A percentile compares a stretch with the other conserved stretches of the same genome.
phyloP scores from a whole-genome alignment of 2,329 filamentous ascomycete species.

The Magnaporthiopsis poae region DNA sequence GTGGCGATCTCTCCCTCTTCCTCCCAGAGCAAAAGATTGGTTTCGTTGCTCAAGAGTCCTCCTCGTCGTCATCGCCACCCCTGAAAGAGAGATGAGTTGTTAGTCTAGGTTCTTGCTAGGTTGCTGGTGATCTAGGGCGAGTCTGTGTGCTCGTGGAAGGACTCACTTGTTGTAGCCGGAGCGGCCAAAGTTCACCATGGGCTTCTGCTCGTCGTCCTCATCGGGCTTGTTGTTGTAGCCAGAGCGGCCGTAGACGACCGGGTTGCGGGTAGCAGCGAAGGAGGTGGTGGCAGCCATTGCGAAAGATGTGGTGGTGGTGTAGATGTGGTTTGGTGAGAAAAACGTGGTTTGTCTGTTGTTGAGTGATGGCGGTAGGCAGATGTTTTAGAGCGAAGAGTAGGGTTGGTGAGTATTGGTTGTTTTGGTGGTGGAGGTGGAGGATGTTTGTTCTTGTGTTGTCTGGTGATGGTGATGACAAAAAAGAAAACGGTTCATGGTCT shows the following conservation, averaged over 20 bases:
- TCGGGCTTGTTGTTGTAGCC: slow-evolving; percentile 32
- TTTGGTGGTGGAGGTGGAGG: slow-evolving; percentile 5
- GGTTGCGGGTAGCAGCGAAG: slow-evolving; percentile 25
- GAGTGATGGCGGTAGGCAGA: background rate
- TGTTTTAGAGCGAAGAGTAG: background rate
- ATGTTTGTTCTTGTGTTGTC: slow-evolving; percentile 3
- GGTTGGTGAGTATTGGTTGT: slow-evolving; percentile 6
- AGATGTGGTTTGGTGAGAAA: slow-evolving; percentile 4
- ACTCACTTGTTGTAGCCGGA: slow-evolving; percentile 36
- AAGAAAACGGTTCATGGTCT: background rate
- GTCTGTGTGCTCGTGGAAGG: too few species aligned
- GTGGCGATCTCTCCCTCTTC: background rate
- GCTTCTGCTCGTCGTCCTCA: slow-evolving; percentile 22
- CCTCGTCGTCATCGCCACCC: slow-evolving; percentile 24
- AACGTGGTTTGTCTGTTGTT: background rate
- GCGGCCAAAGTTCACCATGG: slow-evolving; percentile 27
- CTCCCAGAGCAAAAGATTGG: background rate
- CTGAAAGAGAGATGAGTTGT: slow-evolving; percentile 9
- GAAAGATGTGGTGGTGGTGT: slow-evolving; percentile 15
- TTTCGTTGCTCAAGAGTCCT: slow-evolving; percentile 17
- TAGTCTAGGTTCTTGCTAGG: background rate
- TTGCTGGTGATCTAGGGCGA: background rate
- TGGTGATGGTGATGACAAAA: slow-evolving; percentile 6
- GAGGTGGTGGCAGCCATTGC: slow-evolving; percentile 29
- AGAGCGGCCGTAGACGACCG: slow-evolving; percentile 30